Evolutionary conservation across 2,329 filamentous ascomycete genomes (phyloP), one percentile per base, ranked within the genome.

Genomic region (Trichoderma endophyticum): DNA sequence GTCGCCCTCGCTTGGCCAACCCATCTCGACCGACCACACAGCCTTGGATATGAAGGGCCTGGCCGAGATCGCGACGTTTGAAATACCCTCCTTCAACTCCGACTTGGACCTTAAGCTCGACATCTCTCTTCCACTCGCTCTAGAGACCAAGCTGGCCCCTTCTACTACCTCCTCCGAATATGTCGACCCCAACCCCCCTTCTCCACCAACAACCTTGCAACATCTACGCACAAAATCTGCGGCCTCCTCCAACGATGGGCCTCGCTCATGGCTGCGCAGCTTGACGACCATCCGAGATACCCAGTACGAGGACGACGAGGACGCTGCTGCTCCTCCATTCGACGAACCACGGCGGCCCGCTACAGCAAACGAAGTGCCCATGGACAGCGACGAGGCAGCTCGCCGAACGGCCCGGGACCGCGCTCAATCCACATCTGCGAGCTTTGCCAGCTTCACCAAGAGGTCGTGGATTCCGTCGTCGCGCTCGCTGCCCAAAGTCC

Each of bases 81-180:
- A 87, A 72, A 79, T 89, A 39, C 84, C 86, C 48, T 84, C 85
- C 0, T 86, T 89, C 78, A 84, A 88, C 73, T 82, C 86, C 75
- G 83, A 83, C 74, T 80, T 84, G 74, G 81, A 85, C 54, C 81
- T 89, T 76, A 83, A 85, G 56, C 81, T 89, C 76, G 83, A 87
- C 75, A 83, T 83, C 5, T 83, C 82, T 21, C 78, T 87, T 32
- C 83, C 68, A 9, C 7, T 18, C 7, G 18, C 36, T 60, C 34
- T 43, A 34, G 54, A 67, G 51, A 51, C 32, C 54, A 61, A 60
- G 60, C 32, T 24, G 15, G n/a, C 43, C 32, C 54, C 60, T 28
- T 32, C 71, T 21, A 18, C 28, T 26, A 21, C 21, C 36, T 6
- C 36, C 51, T 12, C 39, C 73, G 28, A 65, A 72, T 72, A 71